Conservation (phyloP, 1,284 basidiomycete genomes). For the Malassezia brasiliensis region DNA sequence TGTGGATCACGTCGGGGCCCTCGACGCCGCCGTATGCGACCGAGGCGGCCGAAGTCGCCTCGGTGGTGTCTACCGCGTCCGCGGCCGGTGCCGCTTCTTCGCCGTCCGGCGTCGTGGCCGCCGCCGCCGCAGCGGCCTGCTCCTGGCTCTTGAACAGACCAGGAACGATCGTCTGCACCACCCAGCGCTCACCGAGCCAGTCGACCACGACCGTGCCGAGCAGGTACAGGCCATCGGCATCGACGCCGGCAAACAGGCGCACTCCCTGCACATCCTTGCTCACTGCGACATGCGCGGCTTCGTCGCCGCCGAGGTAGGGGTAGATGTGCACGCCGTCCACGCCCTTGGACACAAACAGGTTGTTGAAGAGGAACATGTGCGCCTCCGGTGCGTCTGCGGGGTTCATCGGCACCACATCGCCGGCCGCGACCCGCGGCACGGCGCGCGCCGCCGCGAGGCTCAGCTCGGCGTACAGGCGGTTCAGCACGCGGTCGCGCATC, state of each 20-base stretch:
- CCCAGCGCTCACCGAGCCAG: conserved; percentile 56
- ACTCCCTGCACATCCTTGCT: conserved; percentile 56
- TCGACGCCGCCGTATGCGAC: conserved; percentile 54
- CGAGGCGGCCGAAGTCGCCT: conserved; percentile 28
- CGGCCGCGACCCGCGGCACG: conserved; percentile 53
- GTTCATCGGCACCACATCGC: conserved; percentile 54
- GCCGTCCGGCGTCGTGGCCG: conserved; percentile 51
- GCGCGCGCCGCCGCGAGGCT: conserved; percentile 53
- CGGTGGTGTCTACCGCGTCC: conserved; percentile 16
- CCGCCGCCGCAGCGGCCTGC: conserved; percentile 21
- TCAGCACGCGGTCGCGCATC: conserved; percentile 54
- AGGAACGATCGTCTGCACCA: conserved; percentile 55
- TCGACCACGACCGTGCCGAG: conserved; percentile 53
- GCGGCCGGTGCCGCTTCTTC: conserved; percentile 49
- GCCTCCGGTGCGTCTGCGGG: conserved; percentile 54
- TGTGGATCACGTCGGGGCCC: conserved; percentile 49
- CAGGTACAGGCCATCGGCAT: conserved; percentile 49
- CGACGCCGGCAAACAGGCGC: conserved; percentile 53
- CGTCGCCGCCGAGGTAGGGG: conserved; percentile 55
- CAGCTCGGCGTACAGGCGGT: conserved; percentile 55
- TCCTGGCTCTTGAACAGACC: conserved; percentile 52
- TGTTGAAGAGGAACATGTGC: conserved; percentile 56
- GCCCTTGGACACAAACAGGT: conserved; percentile 56
- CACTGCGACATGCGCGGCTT: conserved; percentile 54
- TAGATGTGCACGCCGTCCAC: conserved; percentile 55